A percentile compares a stretch with the other conserved stretches of the same genome.
These are phyloP conservation scores for Polytrichum commune DNA, from an alignment of 225 moss, liverwort and hornwort genomes.

Conservation along the genomic window DNA sequence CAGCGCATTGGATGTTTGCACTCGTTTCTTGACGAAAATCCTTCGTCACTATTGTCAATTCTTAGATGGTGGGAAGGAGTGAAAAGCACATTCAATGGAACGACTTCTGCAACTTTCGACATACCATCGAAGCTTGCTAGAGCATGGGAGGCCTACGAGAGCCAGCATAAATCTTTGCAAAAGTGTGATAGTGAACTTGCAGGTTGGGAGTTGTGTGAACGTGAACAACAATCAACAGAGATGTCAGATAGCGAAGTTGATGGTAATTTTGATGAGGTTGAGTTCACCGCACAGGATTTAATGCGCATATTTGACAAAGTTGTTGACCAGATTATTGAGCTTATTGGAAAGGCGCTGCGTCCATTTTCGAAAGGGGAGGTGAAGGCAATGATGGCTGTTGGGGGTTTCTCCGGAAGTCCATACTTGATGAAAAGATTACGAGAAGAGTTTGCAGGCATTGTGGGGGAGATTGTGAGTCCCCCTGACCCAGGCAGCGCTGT, in stretches of 20 bases:
- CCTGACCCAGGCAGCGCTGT: constrained; percentile 16
- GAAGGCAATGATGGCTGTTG: constrained; percentile 20
- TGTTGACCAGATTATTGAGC: constrained; percentile 9
- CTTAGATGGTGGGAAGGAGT: constrained; percentile 13
- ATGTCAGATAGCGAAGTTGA: background rate
- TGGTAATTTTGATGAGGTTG: constrained; percentile 14
- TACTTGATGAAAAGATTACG: constrained; percentile 24
- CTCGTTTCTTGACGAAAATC: constrained; percentile 7
- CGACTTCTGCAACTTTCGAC: constrained; percentile 1
- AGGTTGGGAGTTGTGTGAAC: background rate
- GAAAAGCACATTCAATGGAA: constrained; percentile 12
- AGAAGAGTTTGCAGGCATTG: background rate
- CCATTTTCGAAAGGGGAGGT: background rate
- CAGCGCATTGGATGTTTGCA: background rate
- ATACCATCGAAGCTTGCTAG: constrained; percentile 1
- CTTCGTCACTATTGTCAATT: background rate
- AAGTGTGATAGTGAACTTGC: background rate
- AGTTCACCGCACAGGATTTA: constrained; percentile 18
- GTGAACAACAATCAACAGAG: background rate
- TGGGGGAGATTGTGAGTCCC: constrained; percentile 5
- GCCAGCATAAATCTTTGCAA: background rate
- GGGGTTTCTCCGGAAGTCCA: constrained; percentile 35
- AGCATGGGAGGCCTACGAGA: constrained; percentile 7
- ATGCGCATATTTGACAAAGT: constrained; percentile 27
- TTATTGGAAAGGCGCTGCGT: background rate